Percentiles rank a stretch among this genome's conserved stretches.
Evolutionary conservation across 805 yeast genomes (phyloP).

Genomic region (Teunomyces aglyptinius): DNA sequence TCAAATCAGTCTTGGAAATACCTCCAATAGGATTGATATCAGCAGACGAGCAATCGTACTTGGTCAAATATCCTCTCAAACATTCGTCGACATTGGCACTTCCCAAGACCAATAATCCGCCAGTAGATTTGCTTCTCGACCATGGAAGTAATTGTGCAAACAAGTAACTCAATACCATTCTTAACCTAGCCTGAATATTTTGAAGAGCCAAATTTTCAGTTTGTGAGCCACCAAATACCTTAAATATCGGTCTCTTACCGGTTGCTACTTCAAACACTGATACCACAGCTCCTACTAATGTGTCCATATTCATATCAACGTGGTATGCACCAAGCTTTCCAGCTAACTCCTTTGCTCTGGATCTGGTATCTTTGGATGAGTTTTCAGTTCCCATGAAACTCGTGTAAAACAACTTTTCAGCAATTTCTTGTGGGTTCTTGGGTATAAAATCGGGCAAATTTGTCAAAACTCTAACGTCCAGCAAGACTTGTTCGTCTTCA

Average conservation of each 20-base stretch:
- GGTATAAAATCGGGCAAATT: slow-evolving; percentile 66
- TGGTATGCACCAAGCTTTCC: slow-evolving; percentile 82
- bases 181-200: slow-evolving; percentile 91
- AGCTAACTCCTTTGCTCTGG: slow-evolving; percentile 77
- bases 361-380: slow-evolving; percentile 83
- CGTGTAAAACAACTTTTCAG: slow-evolving; percentile 77
- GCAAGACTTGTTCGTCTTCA: slow-evolving; percentile 68
- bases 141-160: slow-evolving; percentile 96
- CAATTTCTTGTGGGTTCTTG: slow-evolving; percentile 68
- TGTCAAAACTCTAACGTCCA: slow-evolving; percentile 70
- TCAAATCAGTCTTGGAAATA: slow-evolving; percentile 90
- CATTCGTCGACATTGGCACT: slow-evolving; percentile 98
- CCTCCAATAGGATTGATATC: slow-evolving; percentile 99
- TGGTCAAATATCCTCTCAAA: slow-evolving; percentile 90
- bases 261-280: slow-evolving; percentile 83
- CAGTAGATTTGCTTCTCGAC: slow-evolving; percentile 70
- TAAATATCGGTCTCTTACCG: slow-evolving; percentile 83
- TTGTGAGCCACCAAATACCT: slow-evolving; percentile 89
- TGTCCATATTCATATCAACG: slow-evolving; percentile 88
- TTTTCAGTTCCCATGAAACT: slow-evolving; percentile 95
- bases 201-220: slow-evolving; percentile 93
- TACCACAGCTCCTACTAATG: slow-evolving; percentile 70
- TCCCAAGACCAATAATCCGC: slow-evolving; percentile 88
- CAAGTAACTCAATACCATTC: slow-evolving; percentile 92
- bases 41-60: slow-evolving; percentile 96